These are phyloP conservation scores for Kluyveromyces sp. DNA, from an alignment of 1,139 yeast genomes.

Conservation along the genomic window DNA sequence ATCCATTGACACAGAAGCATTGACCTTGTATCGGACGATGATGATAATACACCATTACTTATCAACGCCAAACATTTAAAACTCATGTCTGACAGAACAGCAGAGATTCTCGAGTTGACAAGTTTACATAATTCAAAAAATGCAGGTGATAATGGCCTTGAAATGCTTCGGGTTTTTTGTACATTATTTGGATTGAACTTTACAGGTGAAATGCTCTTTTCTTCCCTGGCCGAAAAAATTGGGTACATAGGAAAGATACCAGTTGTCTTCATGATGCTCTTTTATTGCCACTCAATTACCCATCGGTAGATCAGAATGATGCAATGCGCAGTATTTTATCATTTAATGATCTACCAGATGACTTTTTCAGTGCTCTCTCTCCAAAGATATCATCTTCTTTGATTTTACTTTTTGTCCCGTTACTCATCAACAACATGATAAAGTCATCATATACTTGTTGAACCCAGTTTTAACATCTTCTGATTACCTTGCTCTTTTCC, in stretches of 20 bases:
- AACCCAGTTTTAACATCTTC: slow-evolving; percentile 22
- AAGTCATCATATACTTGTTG: slow-evolving; percentile 18
- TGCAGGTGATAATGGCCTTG: slow-evolving; percentile 39
- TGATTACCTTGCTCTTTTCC: slow-evolving; percentile 22
- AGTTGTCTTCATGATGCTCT: slow-evolving; percentile 14
- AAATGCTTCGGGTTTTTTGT: slow-evolving; percentile 48
- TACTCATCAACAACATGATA: slow-evolving; percentile 17
- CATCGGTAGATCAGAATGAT: slow-evolving; percentile 17
- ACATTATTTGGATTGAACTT: slow-evolving; percentile 43
- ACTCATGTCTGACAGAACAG: slow-evolving; percentile 57
- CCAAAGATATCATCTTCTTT: slow-evolving; percentile 16
- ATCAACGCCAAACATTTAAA: slow-evolving; percentile 50
- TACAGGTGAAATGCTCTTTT: slow-evolving; percentile 45
- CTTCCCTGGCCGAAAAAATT: slow-evolving; percentile 37
- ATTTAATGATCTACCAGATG: slow-evolving; percentile 22
- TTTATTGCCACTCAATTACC: slow-evolving; percentile 23
- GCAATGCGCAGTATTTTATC: slow-evolving; percentile 14
- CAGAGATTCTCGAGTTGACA: slow-evolving; percentile 61
- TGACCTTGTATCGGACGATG: slow-evolving; percentile 15
- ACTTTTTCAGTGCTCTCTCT: slow-evolving; percentile 19
- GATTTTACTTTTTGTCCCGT: slow-evolving; percentile 21
- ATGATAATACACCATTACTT: slow-evolving; percentile 30
- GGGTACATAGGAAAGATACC: slow-evolving; percentile 20
- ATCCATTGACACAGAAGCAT: slow-evolving; percentile 16
- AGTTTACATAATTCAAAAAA: slow-evolving; percentile 31